Evolutionary conservation across 2,329 filamentous ascomycete genomes (phyloP).

Genomic region (Alternaria hordeiaustralica): DNA sequence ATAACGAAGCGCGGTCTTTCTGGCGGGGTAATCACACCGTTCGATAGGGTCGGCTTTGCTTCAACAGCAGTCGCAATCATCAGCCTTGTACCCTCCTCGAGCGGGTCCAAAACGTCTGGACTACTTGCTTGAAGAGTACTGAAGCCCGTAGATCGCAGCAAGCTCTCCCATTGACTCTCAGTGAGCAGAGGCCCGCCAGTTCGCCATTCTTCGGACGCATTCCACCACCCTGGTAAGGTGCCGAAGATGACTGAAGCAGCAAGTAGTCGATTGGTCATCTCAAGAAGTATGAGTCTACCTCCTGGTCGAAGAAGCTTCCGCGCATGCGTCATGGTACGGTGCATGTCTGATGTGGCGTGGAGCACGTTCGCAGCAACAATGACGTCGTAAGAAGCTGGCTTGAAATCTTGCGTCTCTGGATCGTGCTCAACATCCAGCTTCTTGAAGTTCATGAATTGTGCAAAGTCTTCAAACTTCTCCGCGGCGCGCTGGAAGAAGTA

Average conservation of each 20-base stretch:
- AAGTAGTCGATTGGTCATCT: constrained; percentile 34
- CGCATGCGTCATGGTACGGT: constrained; percentile 26
- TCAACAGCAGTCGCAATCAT: constrained; percentile 21
- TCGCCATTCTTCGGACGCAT: constrained; percentile 33
- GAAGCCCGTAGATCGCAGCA: constrained; percentile 44
- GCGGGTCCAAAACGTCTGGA: constrained; percentile 14
- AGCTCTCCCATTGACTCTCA: constrained; percentile 40
- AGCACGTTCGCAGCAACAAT: constrained; percentile 45
- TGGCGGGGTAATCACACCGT: constrained; percentile 9
- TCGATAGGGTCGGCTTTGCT: constrained; percentile 1
- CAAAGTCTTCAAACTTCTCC: constrained; percentile 15
- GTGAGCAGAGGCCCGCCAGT: constrained; percentile 38
- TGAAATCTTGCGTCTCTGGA: constrained; percentile 25
- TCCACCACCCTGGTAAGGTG: constrained; percentile 35
- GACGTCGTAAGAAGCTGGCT: constrained; percentile 26
- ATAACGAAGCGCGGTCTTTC: constrained; percentile 12
- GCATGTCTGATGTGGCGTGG: constrained; percentile 30
- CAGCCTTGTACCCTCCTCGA: constrained; percentile 20
- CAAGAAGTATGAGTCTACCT: constrained; percentile 55
- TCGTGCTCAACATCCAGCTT: constrained; percentile 32
- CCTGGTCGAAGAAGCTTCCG: constrained; percentile 46
- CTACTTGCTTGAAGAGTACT: constrained; percentile 23
- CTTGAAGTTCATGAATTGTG: constrained; percentile 20
- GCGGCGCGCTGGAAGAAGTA: constrained; percentile 26
- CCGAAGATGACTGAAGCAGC: constrained; percentile 28